Evolutionary conservation across 495 filamentous ascomycete genomes (phyloP).

Genomic region (Trypethelium eluteriae): DNA sequence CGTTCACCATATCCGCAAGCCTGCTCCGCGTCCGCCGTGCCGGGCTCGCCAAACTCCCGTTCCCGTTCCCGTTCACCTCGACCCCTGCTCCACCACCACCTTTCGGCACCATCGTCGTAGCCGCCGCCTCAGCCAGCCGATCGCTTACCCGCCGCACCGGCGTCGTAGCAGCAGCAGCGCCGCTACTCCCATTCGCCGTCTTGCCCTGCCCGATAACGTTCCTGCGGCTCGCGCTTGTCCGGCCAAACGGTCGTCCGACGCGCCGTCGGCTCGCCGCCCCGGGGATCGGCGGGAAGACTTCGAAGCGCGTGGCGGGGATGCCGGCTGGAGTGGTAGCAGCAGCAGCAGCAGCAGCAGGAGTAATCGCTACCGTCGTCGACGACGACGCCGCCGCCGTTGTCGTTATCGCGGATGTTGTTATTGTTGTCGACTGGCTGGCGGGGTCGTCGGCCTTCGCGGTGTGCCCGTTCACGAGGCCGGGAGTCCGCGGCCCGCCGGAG

Average conservation of each 20-base stretch:
- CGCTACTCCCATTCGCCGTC: slow-evolving; percentile 17
- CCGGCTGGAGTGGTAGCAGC: slow-evolving; percentile 20
- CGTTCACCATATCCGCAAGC: slow-evolving; percentile 28
- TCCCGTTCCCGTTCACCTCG: neutral
- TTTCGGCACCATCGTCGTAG: neutral
- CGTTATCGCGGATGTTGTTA: slow-evolving; percentile 2
- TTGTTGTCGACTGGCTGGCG: slow-evolving; percentile 14
- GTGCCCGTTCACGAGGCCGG: slow-evolving; percentile 10
- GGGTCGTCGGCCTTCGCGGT: neutral
- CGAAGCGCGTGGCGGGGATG: slow-evolving; percentile 73
- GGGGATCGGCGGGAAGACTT: slow-evolving; percentile 75
- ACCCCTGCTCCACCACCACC: neutral
- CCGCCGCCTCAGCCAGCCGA: neutral
- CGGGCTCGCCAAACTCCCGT: slow-evolving; percentile 2
- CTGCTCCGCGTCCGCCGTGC: slow-evolving; percentile 35
- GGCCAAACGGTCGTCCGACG: slow-evolving; percentile 41
- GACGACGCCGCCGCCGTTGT: neutral
- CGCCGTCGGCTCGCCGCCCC: slow-evolving; percentile 42
- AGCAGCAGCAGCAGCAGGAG: no score
- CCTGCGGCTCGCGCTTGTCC: slow-evolving; percentile 26
- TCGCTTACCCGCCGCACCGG: slow-evolving; percentile 21
- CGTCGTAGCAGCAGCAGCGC: slow-evolving; percentile 13
- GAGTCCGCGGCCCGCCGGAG: neutral
- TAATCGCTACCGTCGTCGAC: neutral
- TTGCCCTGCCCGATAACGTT: slow-evolving; percentile 1